Conservation (phyloP, 345 rosid species). For the Rhizophora apiculata region DNA sequence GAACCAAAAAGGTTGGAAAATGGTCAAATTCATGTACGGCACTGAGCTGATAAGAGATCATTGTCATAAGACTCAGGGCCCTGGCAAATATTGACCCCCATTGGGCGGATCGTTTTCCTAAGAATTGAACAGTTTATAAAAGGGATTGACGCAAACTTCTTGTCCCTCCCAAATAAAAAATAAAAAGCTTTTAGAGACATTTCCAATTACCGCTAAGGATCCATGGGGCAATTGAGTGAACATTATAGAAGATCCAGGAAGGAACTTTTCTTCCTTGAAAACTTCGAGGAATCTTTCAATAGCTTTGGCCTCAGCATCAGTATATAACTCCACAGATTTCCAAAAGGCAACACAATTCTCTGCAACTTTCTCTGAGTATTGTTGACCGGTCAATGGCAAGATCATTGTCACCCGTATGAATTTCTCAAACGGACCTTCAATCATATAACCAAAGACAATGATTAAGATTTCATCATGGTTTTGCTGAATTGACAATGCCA, state of each 20-base stretch:
- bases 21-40: not conserved
- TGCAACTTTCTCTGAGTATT: conserved; percentile 69
- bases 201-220: conserved; percentile 47
- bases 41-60: too few species aligned
- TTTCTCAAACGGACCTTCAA: conserved; percentile 62
- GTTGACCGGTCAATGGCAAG: conserved; percentile 57
- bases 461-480: too few species aligned
- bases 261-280: conserved; percentile 59
- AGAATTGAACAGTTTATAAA: too few species aligned
- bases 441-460: not conserved
- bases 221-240: conserved; percentile 52
- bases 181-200: not conserved
- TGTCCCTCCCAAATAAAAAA: not conserved
- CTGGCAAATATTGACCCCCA: too few species aligned
- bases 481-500: too few species aligned
- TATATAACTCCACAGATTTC: conserved; percentile 66
- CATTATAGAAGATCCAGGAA: conserved; percentile 72
- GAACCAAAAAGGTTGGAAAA: not conserved
- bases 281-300: conserved; percentile 48
- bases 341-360: conserved; percentile 70
- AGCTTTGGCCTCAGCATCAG: conserved; percentile 68
- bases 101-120: too few species aligned
- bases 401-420: conserved; percentile 57
- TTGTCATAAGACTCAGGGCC: too few species aligned
- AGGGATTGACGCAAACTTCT: not conserved